Conservation (phyloP, 805 yeast genomes). For the Wickerhamomyces xylosicus region DNA sequence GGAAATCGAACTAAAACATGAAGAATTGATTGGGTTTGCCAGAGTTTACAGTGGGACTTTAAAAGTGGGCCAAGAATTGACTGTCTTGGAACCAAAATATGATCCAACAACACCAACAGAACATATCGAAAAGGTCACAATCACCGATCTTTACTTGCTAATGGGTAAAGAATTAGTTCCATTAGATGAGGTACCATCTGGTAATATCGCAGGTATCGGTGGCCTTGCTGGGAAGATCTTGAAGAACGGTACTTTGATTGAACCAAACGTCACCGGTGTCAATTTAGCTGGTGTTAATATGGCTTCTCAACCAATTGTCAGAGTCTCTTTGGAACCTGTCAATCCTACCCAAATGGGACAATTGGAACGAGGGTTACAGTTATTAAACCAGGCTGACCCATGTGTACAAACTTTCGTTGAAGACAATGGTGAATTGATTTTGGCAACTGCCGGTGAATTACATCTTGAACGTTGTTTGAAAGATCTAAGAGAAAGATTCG, state of each 20-base stretch:
- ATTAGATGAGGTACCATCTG: slow-evolving; percentile 79
- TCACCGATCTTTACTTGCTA: slow-evolving; percentile 64
- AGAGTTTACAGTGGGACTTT: slow-evolving; percentile 84
- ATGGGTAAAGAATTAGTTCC: slow-evolving; percentile 91
- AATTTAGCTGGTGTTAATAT: slow-evolving; percentile 68
- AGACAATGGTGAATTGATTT: slow-evolving; percentile 86
- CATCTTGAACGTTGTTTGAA: slow-evolving; percentile 92
- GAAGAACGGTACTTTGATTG: slow-evolving; percentile 77
- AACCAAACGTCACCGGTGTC: slow-evolving; percentile 49
- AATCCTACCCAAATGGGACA: slow-evolving; percentile 72
- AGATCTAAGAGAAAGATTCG: slow-evolving; percentile 85
- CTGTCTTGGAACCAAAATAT: slow-evolving; percentile 80
- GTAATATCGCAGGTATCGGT: slow-evolving; percentile 88
- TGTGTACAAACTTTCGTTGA: slow-evolving; percentile 81
- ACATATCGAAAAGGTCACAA: slow-evolving; percentile 43
- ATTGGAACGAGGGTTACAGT: slow-evolving; percentile 67
- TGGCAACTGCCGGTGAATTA: slow-evolving; percentile 93
- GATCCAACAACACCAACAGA: slow-evolving; percentile 54
- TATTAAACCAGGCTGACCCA: slow-evolving; percentile 85
- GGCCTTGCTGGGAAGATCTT: slow-evolving; percentile 77
- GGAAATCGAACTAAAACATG: slow-evolving; percentile 31
- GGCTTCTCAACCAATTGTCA: slow-evolving; percentile 82
- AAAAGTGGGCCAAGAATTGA: slow-evolving; percentile 60
- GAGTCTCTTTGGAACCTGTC: slow-evolving; percentile 92
- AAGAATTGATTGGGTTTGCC: slow-evolving; percentile 78